Evolutionary conservation across 176 grass and related monocot species (phyloP).

Genomic region (Triticum urartu): DNA sequence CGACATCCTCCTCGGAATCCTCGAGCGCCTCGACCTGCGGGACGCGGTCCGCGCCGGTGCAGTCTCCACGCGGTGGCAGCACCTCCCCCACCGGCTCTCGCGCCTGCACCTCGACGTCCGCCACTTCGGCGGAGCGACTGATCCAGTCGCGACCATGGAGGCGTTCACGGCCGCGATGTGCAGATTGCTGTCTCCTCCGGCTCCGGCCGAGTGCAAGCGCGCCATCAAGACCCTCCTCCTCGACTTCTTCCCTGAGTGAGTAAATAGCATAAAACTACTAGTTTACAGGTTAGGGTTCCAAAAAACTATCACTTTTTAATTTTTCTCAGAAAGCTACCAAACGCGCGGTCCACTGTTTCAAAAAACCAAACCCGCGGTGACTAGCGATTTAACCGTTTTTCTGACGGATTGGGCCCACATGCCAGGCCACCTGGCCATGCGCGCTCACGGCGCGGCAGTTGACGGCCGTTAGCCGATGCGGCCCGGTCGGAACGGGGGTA

Average conservation of each 20-base stretch:
- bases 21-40: neutral
- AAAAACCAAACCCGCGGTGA: too few relatives aligned
- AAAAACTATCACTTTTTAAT: too few relatives aligned
- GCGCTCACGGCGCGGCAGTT: too few relatives aligned
- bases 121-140: neutral
- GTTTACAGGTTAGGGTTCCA: too few relatives aligned
- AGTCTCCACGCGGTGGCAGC: neutral
- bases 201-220: neutral
- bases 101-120: neutral
- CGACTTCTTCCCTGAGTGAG: neutral
- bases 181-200: neutral
- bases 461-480: too few relatives aligned
- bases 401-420: too few relatives aligned
- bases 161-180: neutral
- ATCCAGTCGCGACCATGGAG: neutral
- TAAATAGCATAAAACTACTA: too few relatives aligned
- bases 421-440: too few relatives aligned
- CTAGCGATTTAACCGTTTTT: too few relatives aligned
- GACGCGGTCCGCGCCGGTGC: neutral
- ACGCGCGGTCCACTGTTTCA: too few relatives aligned
- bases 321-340: too few relatives aligned
- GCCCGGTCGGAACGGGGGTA: too few relatives aligned
- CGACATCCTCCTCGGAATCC: neutral
- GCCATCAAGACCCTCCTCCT: neutral
- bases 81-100: neutral